Conservation (phyloP, 176 grass and related monocot species). For the Tillandsia fasciculata region DNA sequence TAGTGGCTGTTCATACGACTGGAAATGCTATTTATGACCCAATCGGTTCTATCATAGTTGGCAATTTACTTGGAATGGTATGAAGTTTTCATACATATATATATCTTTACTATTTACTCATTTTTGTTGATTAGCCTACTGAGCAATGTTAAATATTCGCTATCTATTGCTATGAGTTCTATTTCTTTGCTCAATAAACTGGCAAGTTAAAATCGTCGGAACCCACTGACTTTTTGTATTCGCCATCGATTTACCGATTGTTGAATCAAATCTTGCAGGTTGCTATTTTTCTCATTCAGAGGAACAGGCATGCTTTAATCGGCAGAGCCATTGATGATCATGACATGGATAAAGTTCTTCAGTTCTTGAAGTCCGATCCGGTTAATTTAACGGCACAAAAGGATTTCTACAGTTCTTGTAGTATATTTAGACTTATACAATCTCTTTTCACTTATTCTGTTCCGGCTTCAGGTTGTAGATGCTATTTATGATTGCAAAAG, state of each 20-base stretch:
- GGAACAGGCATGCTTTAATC: conserved; percentile 90
- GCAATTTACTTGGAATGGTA: conserved; percentile 91
- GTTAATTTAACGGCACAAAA: conserved; percentile 30
- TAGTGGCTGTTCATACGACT: conserved; percentile 80
- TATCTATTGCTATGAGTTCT: too few species aligned
- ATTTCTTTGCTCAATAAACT: too few species aligned
- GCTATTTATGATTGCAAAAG: conserved; percentile 97
- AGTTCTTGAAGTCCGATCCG: conserved; percentile 90
- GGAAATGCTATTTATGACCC: conserved; percentile 95
- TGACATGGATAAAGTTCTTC: conserved; percentile 91
- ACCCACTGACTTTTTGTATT: too few species aligned
- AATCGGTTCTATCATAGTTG: conserved; percentile 92
- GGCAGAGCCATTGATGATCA: conserved; percentile 95
- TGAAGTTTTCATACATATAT: conserved; percentile 1
- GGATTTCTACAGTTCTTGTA: background rate
- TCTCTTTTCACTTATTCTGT: background rate
- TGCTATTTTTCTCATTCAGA: conserved; percentile 99
- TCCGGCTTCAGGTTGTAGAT: conserved; percentile 72
- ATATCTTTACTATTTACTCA: background rate
- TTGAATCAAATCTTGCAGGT: conserved; percentile 37
- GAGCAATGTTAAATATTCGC: too few species aligned
- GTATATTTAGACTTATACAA: background rate
- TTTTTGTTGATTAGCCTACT: background rate
- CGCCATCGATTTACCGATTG: background rate
- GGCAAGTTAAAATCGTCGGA: too few species aligned